Evolutionary conservation across 306 rosid genomes (phyloP).

Genomic region (Calophaca sinica): DNA sequence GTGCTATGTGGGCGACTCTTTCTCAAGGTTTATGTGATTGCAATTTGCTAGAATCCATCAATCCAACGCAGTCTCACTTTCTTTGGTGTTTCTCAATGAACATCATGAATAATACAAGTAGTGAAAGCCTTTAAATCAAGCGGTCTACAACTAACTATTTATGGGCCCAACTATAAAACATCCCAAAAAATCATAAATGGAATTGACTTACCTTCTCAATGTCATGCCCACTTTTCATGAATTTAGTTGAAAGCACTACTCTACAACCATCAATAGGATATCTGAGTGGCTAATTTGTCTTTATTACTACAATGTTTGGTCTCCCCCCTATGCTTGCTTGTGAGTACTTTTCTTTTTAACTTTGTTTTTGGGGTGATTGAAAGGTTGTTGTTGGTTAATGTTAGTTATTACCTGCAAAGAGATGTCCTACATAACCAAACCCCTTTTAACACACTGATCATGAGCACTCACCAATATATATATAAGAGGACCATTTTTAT

Average conservation of each 20-base stretch:
- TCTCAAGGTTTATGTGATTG: constrained; percentile 1
- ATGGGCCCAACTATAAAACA: constrained; percentile 42
- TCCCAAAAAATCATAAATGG: constrained; percentile 36
- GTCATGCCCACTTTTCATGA: constrained; percentile 41
- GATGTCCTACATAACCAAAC: constrained; percentile 51
- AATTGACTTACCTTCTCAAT: constrained; percentile 39
- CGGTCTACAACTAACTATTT: constrained; percentile 17
- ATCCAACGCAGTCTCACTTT: background rate
- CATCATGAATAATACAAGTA: background rate
- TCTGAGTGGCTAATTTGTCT: constrained; percentile 48
- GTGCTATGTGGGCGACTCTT: constrained; percentile 3
- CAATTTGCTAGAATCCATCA: background rate
- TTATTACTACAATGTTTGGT: constrained; percentile 40
- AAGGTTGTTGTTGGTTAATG: constrained; percentile 62
- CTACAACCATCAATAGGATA: constrained; percentile 41
- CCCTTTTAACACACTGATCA: constrained; percentile 31
- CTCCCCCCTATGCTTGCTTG: background rate
- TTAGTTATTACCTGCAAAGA: constrained; percentile 49
- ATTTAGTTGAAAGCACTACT: constrained; percentile 43
- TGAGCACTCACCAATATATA: constrained; percentile 33
- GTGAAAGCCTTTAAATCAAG: constrained; percentile 40
- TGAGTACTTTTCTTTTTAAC: background rate
- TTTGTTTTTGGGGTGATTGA: constrained; percentile 26
- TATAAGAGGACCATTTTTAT: background rate
- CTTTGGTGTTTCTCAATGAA: constrained; percentile 11